Evolutionary conservation across 306 rosid species (phyloP), one percentile per base, ranked within the genome.

Genomic region (Cucurbita pepo): DNA sequence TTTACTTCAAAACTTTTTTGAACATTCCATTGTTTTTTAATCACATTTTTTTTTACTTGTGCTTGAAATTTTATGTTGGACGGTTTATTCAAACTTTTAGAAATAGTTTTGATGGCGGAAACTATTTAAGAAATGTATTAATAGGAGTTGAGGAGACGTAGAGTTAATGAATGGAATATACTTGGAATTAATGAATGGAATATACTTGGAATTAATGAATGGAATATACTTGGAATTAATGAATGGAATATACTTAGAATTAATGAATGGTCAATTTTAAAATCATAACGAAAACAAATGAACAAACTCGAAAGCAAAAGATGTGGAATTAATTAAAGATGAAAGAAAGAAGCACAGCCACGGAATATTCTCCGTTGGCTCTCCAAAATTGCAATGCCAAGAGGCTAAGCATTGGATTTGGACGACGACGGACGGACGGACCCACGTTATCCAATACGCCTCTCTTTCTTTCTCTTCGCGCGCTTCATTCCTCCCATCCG

Each of bases 361-460:
- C 78, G 73, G 56, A 75, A 65, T 25, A 12, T 40, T n/a, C 56
- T 30, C 34, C 34, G 34, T 30, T 52, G 15, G 14, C 65, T 4
- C 9, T 61, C 48, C 22, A 8, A 36, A 60, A 61, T 37, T 59
- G 19, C 18, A 36, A 59, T 34, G 72, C 40, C 54, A 50, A 50
- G 5, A 4, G 18, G 54, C 15, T 5, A 6, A 44, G 72, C 18
- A 6, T 41, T 19, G 34, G 34, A 30, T 30, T 30, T 30, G 34
- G 34, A 30, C 34, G 34, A 30, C 34, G 34, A 30, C 34, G 34
- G 34, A 30, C 34, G 34, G 34, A 30, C 34, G 82, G 65, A 25
- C 85, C 88, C 84, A 84, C 88, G 16, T 71, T 71, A 71, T 71
- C 75, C 75, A 18, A 52, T 69, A 11, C 54, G 51, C 3, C 4